These are phyloP conservation scores for Naganishia randhawae DNA, from an alignment of 768 basidiomycete genomes.

Conservation along the genomic window DNA sequence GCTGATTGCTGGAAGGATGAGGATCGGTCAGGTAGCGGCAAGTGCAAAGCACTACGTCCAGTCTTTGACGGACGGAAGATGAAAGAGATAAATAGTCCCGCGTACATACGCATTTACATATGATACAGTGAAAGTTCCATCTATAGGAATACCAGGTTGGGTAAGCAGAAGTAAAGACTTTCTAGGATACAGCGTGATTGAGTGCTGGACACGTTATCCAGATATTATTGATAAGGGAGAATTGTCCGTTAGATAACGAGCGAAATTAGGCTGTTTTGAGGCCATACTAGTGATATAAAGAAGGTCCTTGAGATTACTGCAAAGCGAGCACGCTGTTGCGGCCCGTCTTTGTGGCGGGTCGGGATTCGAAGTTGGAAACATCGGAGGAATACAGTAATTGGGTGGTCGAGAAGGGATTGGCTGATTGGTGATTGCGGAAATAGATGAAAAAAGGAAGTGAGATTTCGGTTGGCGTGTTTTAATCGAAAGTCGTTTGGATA, in stretches of 20 bases:
- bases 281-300: background rate
- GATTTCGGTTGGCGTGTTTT: background rate
- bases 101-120: slow-evolving; percentile 9
- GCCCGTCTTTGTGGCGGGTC: background rate
- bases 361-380: too few species aligned
- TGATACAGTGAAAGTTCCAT: slow-evolving; percentile 1
- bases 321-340: background rate
- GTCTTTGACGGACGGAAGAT: background rate
- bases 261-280: background rate
- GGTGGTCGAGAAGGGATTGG: background rate
- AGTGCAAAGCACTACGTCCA: slow-evolving; percentile 11
- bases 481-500: background rate
- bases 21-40: background rate
- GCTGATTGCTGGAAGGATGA: background rate
- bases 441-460: too few species aligned
- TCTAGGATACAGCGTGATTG: background rate
- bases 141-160: background rate
- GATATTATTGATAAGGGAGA: background rate
- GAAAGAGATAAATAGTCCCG: background rate
- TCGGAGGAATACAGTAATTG: background rate
- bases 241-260: background rate
- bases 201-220: background rate
- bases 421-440: background rate
- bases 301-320: background rate
- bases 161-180: background rate